Conservation (phyloP, 805 yeast genomes). For the Diddensiella caesifluorescens region DNA sequence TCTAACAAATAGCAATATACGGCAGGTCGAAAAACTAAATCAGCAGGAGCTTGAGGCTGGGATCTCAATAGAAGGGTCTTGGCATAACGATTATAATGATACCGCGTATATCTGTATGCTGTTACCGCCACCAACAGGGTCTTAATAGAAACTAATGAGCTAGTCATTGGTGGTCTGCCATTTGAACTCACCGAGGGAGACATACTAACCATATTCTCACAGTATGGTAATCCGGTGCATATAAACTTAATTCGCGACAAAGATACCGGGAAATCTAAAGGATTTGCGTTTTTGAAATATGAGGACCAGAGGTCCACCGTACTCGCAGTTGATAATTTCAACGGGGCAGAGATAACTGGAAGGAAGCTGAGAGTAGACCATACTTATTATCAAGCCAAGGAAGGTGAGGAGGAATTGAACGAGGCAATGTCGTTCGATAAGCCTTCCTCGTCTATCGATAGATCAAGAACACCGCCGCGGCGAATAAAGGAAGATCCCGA, state of each 20-base stretch:
- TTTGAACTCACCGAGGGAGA: constrained; percentile 66
- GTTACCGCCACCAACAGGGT: background rate
- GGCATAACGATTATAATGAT: constrained; percentile 83
- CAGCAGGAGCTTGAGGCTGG: constrained; percentile 61
- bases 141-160: background rate
- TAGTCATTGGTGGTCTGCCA: constrained; percentile 64
- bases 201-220: constrained; percentile 72
- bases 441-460: background rate
- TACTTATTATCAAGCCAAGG: constrained; percentile 52
- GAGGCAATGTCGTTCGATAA: constrained; percentile 1
- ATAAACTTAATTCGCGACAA: constrained; percentile 63
- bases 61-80: constrained; percentile 59
- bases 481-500: constrained; percentile 2
- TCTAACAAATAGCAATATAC: constrained; percentile 30
- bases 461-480: background rate
- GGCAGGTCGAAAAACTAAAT: constrained; percentile 51
- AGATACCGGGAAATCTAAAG: constrained; percentile 57
- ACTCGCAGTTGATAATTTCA: constrained; percentile 83
- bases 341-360: constrained; percentile 57
- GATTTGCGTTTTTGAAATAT: constrained; percentile 78
- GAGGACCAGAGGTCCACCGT: constrained; percentile 76
- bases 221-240: constrained; percentile 81
- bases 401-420: constrained; percentile 27
- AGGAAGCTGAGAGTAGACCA: constrained; percentile 62
- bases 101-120: constrained; percentile 59